Evolutionary conservation across 2,329 filamentous ascomycete species (phyloP).

Genomic region (Diaporthe amygdali): DNA sequence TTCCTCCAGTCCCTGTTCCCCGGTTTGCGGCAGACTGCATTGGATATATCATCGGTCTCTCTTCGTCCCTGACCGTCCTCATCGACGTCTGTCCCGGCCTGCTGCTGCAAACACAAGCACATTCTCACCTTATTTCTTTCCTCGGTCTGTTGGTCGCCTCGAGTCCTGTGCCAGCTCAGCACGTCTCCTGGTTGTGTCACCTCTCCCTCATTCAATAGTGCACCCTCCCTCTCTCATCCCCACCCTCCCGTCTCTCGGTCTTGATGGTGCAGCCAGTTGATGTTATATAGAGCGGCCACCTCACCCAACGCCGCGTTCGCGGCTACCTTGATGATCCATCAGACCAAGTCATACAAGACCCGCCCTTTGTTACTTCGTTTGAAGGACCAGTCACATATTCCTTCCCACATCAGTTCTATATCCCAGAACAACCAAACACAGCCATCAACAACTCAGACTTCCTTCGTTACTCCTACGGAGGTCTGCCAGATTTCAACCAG

Average conservation of each 20-base stretch:
- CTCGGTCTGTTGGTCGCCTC: not conserved
- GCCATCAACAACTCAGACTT: conserved; percentile 16
- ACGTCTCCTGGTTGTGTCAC: not conserved
- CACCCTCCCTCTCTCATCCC: not conserved
- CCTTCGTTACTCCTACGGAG: not conserved
- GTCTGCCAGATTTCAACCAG: conserved; percentile 32
- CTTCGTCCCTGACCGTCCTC: conserved; percentile 26
- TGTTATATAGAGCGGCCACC: conserved; percentile 39
- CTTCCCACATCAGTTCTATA: conserved; percentile 32
- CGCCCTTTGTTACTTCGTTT: conserved; percentile 25
- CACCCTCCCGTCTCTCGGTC: conserved; percentile 28
- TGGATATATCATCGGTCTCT: conserved; percentile 46
- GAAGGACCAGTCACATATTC: conserved; percentile 26
- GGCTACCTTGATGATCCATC: conserved; percentile 42
- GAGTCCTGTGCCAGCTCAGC: not conserved
- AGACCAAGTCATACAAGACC: conserved; percentile 41
- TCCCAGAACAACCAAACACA: conserved; percentile 33
- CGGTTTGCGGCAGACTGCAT: conserved; percentile 50
- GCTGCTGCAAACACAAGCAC: conserved; percentile 10
- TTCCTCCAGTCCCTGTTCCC: conserved; percentile 39
- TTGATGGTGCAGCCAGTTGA: conserved; percentile 38
- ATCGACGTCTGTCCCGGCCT: conserved; percentile 34
- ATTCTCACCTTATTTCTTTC: conserved; percentile 7
- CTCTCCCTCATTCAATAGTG: not conserved
- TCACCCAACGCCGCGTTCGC: conserved; percentile 51